These are phyloP conservation scores for Leccinum ochraceum DNA, from an alignment of 768 basidiomycete species.

Conservation along the genomic window DNA sequence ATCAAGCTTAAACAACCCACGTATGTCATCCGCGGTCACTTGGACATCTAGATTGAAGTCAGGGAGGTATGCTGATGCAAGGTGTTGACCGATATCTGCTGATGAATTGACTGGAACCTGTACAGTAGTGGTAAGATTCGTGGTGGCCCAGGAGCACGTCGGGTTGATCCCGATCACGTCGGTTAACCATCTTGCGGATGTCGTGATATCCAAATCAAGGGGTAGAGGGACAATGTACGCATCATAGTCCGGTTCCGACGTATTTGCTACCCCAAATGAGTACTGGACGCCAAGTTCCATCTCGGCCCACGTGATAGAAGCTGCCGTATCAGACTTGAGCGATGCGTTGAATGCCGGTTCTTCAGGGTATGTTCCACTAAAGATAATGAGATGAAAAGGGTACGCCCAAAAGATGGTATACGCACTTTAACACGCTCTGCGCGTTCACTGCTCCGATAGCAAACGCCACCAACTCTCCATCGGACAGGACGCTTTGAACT, in stretches of 20 bases:
- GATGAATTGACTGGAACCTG: slow-evolving; percentile 14
- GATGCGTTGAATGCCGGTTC: slow-evolving; percentile 6
- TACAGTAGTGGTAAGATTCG: slow-evolving; percentile 24
- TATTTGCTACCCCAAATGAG: slow-evolving; percentile 17
- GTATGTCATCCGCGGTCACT: background rate
- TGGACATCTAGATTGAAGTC: slow-evolving; percentile 22
- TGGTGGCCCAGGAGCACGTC: slow-evolving; percentile 29
- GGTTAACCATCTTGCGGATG: slow-evolving; percentile 28
- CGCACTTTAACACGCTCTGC: slow-evolving; percentile 31
- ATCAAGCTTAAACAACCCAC: slow-evolving; percentile 10
- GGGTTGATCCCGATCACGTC: slow-evolving; percentile 32
- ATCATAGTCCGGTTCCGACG: slow-evolving; percentile 16
- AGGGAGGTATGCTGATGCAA: slow-evolving; percentile 18
- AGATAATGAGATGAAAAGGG: background rate
- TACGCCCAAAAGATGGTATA: background rate
- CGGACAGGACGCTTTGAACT: slow-evolving; percentile 22
- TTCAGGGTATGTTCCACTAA: slow-evolving; percentile 2
- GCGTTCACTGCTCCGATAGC: slow-evolving; percentile 21
- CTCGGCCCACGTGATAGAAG: slow-evolving; percentile 28
- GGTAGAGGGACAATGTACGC: slow-evolving; percentile 26
- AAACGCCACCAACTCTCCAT: slow-evolving; percentile 25
- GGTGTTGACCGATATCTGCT: background rate
- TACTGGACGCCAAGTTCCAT: slow-evolving; percentile 27
- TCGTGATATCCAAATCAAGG: slow-evolving; percentile 16
- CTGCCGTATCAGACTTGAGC: slow-evolving; percentile 17